Percentiles rank a stretch among this genome's conserved stretches.
Evolutionary conservation across 1,284 basidiomycete species (phyloP).

Genomic region (Ustilago shanxiensis): DNA sequence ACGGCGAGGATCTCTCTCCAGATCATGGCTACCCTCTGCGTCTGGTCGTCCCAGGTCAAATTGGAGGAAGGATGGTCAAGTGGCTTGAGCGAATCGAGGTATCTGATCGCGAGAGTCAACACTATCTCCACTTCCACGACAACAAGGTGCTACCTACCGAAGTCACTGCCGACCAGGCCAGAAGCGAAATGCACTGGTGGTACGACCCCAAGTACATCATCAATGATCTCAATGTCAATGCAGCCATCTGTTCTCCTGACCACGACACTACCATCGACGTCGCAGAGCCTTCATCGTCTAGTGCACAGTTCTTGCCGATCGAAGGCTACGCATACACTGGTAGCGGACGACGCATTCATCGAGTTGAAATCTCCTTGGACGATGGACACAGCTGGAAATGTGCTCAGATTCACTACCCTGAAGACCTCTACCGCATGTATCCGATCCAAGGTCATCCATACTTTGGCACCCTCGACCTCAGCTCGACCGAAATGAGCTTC

Average conservation of each 20-base stretch:
- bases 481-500: slow-evolving; percentile 75
- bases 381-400: slow-evolving; percentile 76
- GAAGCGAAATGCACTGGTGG: slow-evolving; percentile 77
- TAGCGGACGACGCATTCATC: slow-evolving; percentile 76
- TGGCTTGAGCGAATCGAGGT: slow-evolving; percentile 78
- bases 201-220: slow-evolving; percentile 75
- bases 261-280: slow-evolving; percentile 74
- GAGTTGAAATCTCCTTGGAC: slow-evolving; percentile 77
- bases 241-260: slow-evolving; percentile 76
- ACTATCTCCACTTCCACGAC: slow-evolving; percentile 72
- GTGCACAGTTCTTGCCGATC: slow-evolving; percentile 52
- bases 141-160: slow-evolving; percentile 78
- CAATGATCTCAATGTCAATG: slow-evolving; percentile 78
- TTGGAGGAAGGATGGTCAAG: slow-evolving; percentile 75
- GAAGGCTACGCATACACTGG: slow-evolving; percentile 79
- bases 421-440: slow-evolving; percentile 74
- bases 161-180: slow-evolving; percentile 75
- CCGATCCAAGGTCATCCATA: slow-evolving; percentile 64
- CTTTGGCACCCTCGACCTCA: slow-evolving; percentile 73
- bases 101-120: slow-evolving; percentile 75
- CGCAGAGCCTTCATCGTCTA: not conserved
- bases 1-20: slow-evolving; percentile 72
- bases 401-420: slow-evolving; percentile 74
- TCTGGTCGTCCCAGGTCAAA: slow-evolving; percentile 77
- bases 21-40: slow-evolving; percentile 79